These are phyloP conservation scores for Xanthoceras sorbifolium DNA, from an alignment of 345 rosid species.

Conservation along the genomic window DNA sequence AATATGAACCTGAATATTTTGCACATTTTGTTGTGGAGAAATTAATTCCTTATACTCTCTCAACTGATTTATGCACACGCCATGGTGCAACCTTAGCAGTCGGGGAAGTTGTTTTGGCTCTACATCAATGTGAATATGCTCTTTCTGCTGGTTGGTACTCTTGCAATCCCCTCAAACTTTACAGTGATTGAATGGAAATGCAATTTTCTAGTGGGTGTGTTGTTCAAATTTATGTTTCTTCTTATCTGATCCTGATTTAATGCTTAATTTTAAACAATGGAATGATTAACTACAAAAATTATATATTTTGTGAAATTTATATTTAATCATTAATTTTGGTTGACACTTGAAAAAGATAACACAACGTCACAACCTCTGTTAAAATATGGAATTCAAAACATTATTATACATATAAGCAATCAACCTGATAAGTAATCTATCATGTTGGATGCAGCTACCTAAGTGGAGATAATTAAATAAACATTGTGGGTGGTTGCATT, in stretches of 20 bases:
- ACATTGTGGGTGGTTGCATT: neutral
- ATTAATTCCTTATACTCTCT: conserved; percentile 78
- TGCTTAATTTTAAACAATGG: neutral
- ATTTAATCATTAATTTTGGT: neutral
- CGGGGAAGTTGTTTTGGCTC: conserved; percentile 81
- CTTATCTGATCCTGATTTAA: conserved; percentile 13
- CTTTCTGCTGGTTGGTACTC: conserved; percentile 68
- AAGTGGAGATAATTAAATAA: neutral
- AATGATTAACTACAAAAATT: neutral
- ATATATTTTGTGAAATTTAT: neutral
- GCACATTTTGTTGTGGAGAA: conserved; percentile 65
- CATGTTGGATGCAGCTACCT: neutral
- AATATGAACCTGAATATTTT: conserved; percentile 72
- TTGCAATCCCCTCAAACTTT: conserved; percentile 14
- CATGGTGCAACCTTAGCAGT: conserved; percentile 94
- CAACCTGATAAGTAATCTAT: neutral
- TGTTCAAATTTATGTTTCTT: conserved; percentile 12
- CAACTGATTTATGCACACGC: conserved; percentile 85
- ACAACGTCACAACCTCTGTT: neutral
- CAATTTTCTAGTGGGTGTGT: conserved; percentile 6
- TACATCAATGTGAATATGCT: conserved; percentile 55
- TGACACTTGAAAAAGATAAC: conserved; percentile 1
- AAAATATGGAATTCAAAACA: neutral
- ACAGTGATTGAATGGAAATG: conserved; percentile 20
- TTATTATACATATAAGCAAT: neutral